Evolutionary conservation across 257 asterid species (phyloP).

Genomic region (Lavandula angustifolia): DNA sequence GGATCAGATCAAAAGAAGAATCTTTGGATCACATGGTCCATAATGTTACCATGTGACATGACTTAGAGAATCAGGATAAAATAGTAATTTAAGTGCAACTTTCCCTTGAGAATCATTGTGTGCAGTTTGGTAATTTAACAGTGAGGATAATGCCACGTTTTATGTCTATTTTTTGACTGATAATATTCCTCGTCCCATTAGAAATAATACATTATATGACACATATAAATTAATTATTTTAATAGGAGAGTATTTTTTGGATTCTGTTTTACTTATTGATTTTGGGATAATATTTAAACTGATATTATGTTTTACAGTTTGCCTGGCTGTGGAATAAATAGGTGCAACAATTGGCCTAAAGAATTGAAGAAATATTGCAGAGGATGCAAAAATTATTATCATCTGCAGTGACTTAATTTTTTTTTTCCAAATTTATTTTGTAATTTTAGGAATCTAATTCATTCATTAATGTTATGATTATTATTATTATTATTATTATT

Average conservation of each 20-base stretch:
- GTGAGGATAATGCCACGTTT: too few species aligned
- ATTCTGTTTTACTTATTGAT: background rate
- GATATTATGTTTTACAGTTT: conserved; percentile 53
- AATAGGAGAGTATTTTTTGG: too few species aligned
- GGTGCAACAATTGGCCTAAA: conserved; percentile 37
- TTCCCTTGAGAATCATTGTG: background rate
- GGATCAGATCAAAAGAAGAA: conserved; percentile 26
- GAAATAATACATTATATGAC: too few species aligned
- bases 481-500: conserved; percentile 20
- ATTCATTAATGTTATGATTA: conserved; percentile 44
- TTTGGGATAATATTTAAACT: conserved; percentile 23
- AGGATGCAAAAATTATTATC: conserved; percentile 40
- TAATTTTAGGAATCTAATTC: conserved; percentile 57
- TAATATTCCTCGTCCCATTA: too few species aligned
- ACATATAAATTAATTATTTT: too few species aligned
- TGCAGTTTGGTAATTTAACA: too few species aligned
- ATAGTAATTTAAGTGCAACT: conserved; percentile 28
- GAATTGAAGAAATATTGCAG: conserved; percentile 15
- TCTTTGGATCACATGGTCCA: conserved; percentile 46
- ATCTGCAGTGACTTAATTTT: conserved; percentile 64
- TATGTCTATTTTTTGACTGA: background rate
- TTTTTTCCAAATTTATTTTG: conserved; percentile 21
- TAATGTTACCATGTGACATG: conserved; percentile 50
- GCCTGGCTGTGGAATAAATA: conserved; percentile 77
- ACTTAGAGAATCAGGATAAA: conserved; percentile 35